Percentiles rank a stretch among this genome's conserved stretches.
Conservation (phyloP, 345 rosid species). For the Populus deltoides region DNA sequence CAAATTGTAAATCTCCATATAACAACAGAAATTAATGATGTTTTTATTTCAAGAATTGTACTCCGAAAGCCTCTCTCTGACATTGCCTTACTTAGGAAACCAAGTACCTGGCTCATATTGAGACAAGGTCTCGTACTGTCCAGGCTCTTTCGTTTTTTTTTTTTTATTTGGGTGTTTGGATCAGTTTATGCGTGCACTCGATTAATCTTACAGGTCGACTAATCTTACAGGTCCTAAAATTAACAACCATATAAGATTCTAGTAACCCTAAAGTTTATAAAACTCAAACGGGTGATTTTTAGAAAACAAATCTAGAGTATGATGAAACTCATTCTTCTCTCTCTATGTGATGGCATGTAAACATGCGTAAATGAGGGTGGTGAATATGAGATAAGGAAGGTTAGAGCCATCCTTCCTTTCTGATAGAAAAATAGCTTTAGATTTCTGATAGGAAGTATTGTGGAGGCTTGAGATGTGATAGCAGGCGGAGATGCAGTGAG, state of each 20-base stretch:
- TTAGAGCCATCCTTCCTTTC: too few species aligned
- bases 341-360: not conserved
- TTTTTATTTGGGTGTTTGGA: too few species aligned
- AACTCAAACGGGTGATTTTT: too few species aligned
- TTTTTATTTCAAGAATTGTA: not conserved
- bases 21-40: not conserved
- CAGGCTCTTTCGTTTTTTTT: not conserved
- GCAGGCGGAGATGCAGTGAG: too few species aligned
- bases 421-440: too few species aligned
- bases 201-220: too few species aligned
- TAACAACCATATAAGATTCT: fast-evolving
- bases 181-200: too few species aligned
- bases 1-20: not conserved
- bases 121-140: not conserved
- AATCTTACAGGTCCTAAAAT: too few species aligned
- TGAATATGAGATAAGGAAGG: too few species aligned
- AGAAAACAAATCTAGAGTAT: too few species aligned
- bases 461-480: not conserved
- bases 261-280: too few species aligned
- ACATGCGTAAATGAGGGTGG: not conserved
- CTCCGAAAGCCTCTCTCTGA: not conserved
- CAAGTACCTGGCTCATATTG: too few species aligned
- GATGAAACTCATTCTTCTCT: not conserved
- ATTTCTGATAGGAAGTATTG: not conserved
- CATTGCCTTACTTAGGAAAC: not conserved